Percentiles rank a stretch among this genome's conserved stretches.
Conservation (phyloP, 2,329 filamentous ascomycete species). For the Lachnellula subtilissima region DNA sequence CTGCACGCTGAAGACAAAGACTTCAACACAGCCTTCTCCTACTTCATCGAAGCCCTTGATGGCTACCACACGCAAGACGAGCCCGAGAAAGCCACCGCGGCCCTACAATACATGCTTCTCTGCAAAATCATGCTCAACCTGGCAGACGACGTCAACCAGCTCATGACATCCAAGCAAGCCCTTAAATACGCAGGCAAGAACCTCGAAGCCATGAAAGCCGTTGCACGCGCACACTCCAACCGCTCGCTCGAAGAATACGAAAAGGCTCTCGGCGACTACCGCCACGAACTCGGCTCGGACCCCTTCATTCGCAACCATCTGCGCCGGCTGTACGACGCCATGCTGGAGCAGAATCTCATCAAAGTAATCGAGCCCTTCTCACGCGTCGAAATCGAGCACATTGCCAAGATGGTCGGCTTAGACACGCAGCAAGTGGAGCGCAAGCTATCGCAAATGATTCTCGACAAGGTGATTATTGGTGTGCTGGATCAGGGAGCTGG, state of each 20-base stretch:
- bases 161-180: conserved; percentile 94
- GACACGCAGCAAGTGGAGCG: conserved; percentile 96
- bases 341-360: conserved; percentile 99
- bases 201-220: conserved; percentile 98
- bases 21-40: conserved; percentile 97
- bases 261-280: conserved; percentile 81
- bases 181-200: conserved; percentile 93
- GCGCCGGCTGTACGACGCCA: conserved; percentile 91
- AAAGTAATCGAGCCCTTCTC: conserved; percentile 99
- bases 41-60: conserved; percentile 98
- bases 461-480: conserved; percentile 97
- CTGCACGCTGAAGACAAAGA: conserved; percentile 97
- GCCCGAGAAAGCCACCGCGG: conserved; percentile 82
- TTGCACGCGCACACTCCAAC: conserved; percentile 91
- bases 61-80: conserved; percentile 95
- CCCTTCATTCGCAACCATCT: conserved; percentile 97
- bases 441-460: conserved; percentile 98
- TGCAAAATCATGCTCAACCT: conserved; percentile 99
- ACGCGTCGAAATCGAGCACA: conserved; percentile 91
- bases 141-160: conserved; percentile 88
- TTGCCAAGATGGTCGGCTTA: conserved; percentile 94
- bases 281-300: conserved; percentile 89
- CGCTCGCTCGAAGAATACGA: conserved; percentile 97
- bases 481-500: conserved; percentile 97
- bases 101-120: conserved; percentile 97